A percentile compares a stretch with the other conserved stretches of the same genome.
These are phyloP conservation scores for Citropsis articulata DNA, from an alignment of 345 rosid species.

Conservation along the genomic window DNA sequence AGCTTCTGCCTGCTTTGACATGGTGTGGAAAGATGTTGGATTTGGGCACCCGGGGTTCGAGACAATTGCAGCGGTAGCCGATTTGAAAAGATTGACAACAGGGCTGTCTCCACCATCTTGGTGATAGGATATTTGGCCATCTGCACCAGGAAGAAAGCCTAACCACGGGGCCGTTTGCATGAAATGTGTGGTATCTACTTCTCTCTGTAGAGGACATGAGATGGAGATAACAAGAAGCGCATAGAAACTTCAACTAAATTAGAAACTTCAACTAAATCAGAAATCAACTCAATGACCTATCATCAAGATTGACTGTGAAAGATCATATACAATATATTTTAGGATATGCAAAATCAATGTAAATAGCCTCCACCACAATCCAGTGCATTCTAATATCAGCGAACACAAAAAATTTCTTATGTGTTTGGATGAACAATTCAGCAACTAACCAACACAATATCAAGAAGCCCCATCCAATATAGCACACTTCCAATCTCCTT, in stretches of 20 bases:
- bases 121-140: conserved; percentile 81
- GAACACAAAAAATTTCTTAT: background rate
- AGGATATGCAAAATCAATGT: background rate
- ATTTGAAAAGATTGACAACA: conserved; percentile 79
- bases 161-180: conserved; percentile 98
- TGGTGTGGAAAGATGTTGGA: conserved; percentile 81
- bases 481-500: conserved; percentile 96
- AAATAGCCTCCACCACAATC: background rate
- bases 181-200: conserved; percentile 76
- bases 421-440: conserved; percentile 10
- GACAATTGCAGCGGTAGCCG: conserved; percentile 71
- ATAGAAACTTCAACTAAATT: conserved; percentile 7
- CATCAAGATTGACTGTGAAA: background rate
- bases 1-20: conserved; percentile 99
- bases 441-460: conserved; percentile 81
- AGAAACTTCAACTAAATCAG: conserved; percentile 8
- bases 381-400: background rate
- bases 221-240: conserved; percentile 19
- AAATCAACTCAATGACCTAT: conserved; percentile 8
- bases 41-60: conserved; percentile 72
- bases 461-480: conserved; percentile 95
- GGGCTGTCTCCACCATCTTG: conserved; percentile 91
- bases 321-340: background rate
- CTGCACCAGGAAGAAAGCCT: conserved; percentile 77
- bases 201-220: conserved; percentile 58